Base-by-base conservation (phyloP, 106 monocot species). In the Dactylorhiza incarnata region DNA sequence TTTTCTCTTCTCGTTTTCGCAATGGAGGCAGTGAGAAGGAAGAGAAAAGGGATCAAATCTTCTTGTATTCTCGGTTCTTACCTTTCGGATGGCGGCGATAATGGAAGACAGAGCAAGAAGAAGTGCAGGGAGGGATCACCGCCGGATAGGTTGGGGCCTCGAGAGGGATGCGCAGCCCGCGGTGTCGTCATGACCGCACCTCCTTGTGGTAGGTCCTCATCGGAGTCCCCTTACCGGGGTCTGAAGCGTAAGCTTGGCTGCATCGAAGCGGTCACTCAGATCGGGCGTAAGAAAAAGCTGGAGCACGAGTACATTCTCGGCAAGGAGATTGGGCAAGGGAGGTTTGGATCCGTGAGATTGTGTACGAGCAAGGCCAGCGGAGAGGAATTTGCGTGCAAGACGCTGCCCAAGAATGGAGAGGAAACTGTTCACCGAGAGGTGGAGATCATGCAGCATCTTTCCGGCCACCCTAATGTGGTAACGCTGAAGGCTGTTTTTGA, bases 401-500 rank as follows among this genome's bases (percentile, higher is more conserved):
- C 87, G 5, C 61, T 93, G 48, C 77, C 61, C 45, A 97, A 94
- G 89, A 90, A 90, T 56, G 96, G 90, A 9, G 93, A 87, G 76
- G 96, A 94, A 83, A 87, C 84, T 15, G 96, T 87, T 11, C 91
- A 97, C 74, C 77, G 79, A 16, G 96, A 97, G 82, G 89, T 97
- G 16, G 96, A 97, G 93, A 97, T 97, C 76, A 97, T 97, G 96
- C 96, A 93, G 75, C 96, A 97, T 76, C 81, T 97, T 43, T 97
- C 96, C 19, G 96, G 96, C 59, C 96, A 97, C 67, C 87, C 88
- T 14, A 87, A 91, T 5, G 83, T 97, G 15, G 93, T 93, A 44
- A 91, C 82, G 17, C 76, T 97, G 25, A 89, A 77, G 50, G 87
- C 85, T 9, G 93, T 93, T 26, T 97, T 85, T 73, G 91, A 97